phyloP scores from a whole-genome alignment of 257 asterid species.

The Verbascum thapsus region DNA sequence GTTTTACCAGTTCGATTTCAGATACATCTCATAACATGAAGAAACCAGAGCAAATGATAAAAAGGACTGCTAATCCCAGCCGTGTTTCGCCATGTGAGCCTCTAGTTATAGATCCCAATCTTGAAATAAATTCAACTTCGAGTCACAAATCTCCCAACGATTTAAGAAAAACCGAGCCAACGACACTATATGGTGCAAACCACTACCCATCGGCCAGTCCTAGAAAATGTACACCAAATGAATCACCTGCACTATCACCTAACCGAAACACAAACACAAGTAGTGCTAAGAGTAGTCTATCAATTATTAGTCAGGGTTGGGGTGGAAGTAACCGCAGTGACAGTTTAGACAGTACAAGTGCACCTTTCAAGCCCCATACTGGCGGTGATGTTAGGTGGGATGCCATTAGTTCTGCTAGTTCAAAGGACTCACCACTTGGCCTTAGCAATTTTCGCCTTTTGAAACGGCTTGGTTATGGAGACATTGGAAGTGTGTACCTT shows the following conservation, averaged over 20 bases:
- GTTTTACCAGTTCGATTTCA: conserved; percentile 30
- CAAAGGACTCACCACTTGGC: conserved; percentile 69
- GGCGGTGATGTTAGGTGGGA: conserved; percentile 98
- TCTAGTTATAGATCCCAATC: conserved; percentile 4
- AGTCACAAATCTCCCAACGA: conserved; percentile 27
- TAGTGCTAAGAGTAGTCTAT: conserved; percentile 33
- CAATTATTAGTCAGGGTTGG: conserved; percentile 37
- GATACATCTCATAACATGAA: conserved; percentile 35
- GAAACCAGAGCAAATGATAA: conserved; percentile 31
- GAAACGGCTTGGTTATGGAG: conserved; percentile 91
- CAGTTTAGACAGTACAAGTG: conserved; percentile 59
- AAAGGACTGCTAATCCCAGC: conserved; percentile 29
- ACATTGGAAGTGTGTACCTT: conserved; percentile 91
- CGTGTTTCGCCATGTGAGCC: conserved; percentile 34
- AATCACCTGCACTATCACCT: conserved; percentile 33
- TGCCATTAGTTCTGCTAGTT: conserved; percentile 56
- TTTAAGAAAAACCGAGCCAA: conserved; percentile 26
- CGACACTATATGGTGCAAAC: conserved; percentile 15
- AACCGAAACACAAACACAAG: conserved; percentile 30
- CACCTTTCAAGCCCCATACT: conserved; percentile 78
- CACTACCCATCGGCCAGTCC: conserved; percentile 36
- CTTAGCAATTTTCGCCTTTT: conserved; percentile 72
- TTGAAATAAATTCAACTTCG: conserved; percentile 23
- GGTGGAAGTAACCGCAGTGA: conserved; percentile 51
- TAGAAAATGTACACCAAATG: conserved; percentile 23